A percentile compares a stretch with the other conserved stretches of the same genome.
phyloP scores from a whole-genome alignment of 345 rosid genomes.

The Sonneratia caseolaris region DNA sequence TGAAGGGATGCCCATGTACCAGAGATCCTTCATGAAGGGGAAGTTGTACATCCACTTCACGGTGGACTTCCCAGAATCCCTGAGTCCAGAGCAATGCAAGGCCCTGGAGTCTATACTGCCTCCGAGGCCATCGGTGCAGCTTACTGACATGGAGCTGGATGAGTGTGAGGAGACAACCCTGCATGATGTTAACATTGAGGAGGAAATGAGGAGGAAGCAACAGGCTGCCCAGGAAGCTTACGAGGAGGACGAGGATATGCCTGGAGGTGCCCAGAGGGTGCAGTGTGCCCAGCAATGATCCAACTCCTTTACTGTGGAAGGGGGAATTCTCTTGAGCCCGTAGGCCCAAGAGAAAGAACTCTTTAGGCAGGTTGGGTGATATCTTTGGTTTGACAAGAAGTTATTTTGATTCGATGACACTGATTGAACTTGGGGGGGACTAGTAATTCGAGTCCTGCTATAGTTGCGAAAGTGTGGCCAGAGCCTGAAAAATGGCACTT shows the following conservation, averaged over 20 bases:
- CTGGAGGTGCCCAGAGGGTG: slow-evolving; percentile 48
- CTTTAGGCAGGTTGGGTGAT: too few relatives aligned
- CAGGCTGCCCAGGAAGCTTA: slow-evolving; percentile 54
- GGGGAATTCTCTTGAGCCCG: too few relatives aligned
- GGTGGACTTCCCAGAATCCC: slow-evolving; percentile 53
- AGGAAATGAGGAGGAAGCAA: slow-evolving; percentile 45
- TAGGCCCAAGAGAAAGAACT: too few relatives aligned
- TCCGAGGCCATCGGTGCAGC: slow-evolving; percentile 19
- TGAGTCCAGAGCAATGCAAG: slow-evolving; percentile 39
- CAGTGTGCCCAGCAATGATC: slow-evolving; percentile 66
- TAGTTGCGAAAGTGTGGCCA: too few relatives aligned
- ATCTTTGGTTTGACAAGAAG: too few relatives aligned
- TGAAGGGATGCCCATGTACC: slow-evolving; percentile 52
- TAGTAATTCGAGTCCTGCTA: too few relatives aligned
- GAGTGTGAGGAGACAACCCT: slow-evolving; percentile 65
- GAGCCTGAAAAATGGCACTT: too few relatives aligned
- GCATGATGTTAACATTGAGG: slow-evolving; percentile 56
- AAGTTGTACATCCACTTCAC: slow-evolving; percentile 47
- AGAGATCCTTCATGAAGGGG: slow-evolving; percentile 63
- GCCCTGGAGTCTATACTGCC: slow-evolving; percentile 47
- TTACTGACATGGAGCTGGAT: slow-evolving; percentile 53
- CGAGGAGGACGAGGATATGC: slow-evolving; percentile 56
- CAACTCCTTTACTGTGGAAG: not conserved
- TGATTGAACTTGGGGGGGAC: too few relatives aligned
- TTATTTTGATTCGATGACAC: too few relatives aligned